A percentile compares a stretch with the other conserved stretches of the same genome.
phyloP scores from a whole-genome alignment of 257 asterid species.

The Linaria vulgaris region DNA sequence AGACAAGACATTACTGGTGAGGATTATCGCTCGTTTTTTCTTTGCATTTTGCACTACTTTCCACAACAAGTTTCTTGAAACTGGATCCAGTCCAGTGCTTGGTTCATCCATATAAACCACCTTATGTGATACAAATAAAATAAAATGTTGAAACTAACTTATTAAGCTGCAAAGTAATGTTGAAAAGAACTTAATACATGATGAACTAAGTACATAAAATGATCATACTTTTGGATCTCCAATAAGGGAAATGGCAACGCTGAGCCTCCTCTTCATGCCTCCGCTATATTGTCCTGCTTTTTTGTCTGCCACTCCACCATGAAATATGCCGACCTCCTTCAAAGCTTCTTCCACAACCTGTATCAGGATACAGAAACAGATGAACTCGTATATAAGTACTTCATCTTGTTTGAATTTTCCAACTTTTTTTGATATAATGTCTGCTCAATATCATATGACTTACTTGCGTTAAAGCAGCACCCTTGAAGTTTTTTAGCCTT shows the following conservation, averaged over 20 bases:
- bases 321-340: slow-evolving; percentile 76
- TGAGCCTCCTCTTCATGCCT: slow-evolving; percentile 99
- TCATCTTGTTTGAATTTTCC: not conserved
- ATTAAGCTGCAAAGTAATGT: not conserved
- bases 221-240: slow-evolving; percentile 88
- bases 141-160: too few relatives aligned
- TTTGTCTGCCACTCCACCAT: slow-evolving; percentile 95
- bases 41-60: slow-evolving; percentile 85
- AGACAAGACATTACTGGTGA: slow-evolving; percentile 58
- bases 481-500: slow-evolving; percentile 93
- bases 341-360: slow-evolving; percentile 97
- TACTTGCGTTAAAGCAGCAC: slow-evolving; percentile 69
- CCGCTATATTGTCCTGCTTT: slow-evolving; percentile 89
- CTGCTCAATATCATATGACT: slow-evolving; percentile 22
- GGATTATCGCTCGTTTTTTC: slow-evolving; percentile 85
- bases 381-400: not conserved
- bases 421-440: slow-evolving; percentile 1
- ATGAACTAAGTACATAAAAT: slow-evolving; percentile 18
- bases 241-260: slow-evolving; percentile 94
- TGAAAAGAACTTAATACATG: not conserved
- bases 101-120: slow-evolving; percentile 99
- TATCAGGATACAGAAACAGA: slow-evolving; percentile 22
- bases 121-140: slow-evolving; percentile 35
- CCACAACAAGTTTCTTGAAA: slow-evolving; percentile 94
- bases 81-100: slow-evolving; percentile 95